Conservation (phyloP, 306 rosid genomes). For the Cucurbita ficifolia region DNA sequence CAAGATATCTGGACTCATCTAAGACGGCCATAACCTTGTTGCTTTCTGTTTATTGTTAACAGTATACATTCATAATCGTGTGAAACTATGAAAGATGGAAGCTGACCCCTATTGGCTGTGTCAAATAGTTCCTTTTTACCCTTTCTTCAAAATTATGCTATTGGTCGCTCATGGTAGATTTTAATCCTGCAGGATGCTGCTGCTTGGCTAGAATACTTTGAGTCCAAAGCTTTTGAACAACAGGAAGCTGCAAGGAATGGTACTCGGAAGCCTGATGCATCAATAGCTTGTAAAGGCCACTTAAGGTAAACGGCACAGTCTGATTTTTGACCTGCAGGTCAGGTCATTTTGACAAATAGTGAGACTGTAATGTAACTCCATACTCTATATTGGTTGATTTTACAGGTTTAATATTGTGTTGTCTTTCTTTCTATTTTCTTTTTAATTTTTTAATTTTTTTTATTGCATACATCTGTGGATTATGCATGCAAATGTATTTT, state of each 20-base stretch:
- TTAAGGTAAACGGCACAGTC: conserved; percentile 44
- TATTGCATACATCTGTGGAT: neutral
- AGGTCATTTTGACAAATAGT: neutral
- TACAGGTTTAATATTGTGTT: neutral
- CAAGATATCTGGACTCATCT: neutral
- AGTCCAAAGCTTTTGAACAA: conserved; percentile 98
- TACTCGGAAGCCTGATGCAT: conserved; percentile 90
- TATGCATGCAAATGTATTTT: neutral
- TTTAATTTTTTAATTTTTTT: neutral
- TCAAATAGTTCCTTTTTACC: neutral
- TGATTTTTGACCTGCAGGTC: conserved; percentile 1
- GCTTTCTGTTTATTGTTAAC: neutral
- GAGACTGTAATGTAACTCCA: neutral
- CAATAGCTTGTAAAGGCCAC: conserved; percentile 98
- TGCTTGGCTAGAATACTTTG: conserved; percentile 98
- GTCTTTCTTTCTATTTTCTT: neutral
- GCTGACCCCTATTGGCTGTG: neutral
- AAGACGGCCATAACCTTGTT: neutral
- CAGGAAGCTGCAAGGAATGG: conserved; percentile 99
- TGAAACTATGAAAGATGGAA: neutral
- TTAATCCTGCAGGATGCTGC: conserved; percentile 71
- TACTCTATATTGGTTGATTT: neutral
- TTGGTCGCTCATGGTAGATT: neutral
- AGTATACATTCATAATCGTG: neutral
- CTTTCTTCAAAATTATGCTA: neutral